Conservation (phyloP, 345 rosid genomes). For the Citrus hindsii region DNA sequence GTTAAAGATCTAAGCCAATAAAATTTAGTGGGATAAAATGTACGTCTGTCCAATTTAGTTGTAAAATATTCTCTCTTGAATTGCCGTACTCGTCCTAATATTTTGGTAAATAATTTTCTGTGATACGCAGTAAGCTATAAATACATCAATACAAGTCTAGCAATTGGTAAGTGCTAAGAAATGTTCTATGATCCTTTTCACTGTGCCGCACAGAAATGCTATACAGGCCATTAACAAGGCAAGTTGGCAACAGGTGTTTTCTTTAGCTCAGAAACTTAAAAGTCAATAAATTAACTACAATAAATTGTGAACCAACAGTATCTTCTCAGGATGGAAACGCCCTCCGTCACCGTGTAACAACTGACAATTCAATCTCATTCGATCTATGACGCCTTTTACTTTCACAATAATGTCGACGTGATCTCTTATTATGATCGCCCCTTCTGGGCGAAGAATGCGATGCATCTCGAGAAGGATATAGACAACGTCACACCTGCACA, state of each 20-base stretch:
- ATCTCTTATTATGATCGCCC: constrained; percentile 52
- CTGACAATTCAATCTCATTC: constrained; percentile 51
- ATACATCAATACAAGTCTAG: no score
- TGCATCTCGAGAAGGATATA: constrained; percentile 62
- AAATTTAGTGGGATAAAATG: no score
- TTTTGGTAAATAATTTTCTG: no score
- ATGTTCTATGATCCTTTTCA: no score
- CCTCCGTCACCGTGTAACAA: constrained; percentile 36
- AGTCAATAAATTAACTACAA: not conserved
- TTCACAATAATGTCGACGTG: constrained; percentile 42
- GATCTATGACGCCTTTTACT: constrained; percentile 35
- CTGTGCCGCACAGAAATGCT: no score
- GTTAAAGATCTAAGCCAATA: no score
- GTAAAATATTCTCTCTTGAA: no score
- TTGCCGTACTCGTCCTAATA: no score
- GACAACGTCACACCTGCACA: constrained; percentile 50
- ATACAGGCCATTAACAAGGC: no score
- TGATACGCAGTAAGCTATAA: no score
- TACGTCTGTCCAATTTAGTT: no score
- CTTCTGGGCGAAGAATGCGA: constrained; percentile 60
- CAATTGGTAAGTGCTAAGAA: no score
- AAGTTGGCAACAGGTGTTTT: not conserved
- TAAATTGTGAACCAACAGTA: constrained; percentile 39
- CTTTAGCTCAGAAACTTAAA: not conserved
- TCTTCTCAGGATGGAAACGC: constrained; percentile 42